Base-by-base conservation (phyloP, 805 yeast species). In the Suhomyces sp. region DNA sequence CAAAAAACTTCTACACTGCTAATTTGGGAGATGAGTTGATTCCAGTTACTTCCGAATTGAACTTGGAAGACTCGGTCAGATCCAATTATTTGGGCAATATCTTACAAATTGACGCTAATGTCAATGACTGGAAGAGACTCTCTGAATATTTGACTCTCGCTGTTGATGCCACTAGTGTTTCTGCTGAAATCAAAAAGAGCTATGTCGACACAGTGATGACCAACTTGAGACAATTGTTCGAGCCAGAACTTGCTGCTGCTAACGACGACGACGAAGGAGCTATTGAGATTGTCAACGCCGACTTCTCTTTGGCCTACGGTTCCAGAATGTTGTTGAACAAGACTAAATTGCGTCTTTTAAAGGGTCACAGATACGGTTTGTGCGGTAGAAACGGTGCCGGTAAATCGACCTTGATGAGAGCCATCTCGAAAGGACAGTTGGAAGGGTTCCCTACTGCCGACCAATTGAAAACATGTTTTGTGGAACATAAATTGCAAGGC, bases 351-450 rank as follows among this genome's bases (percentile, higher is more conserved):
- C 83, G 96, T 67, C 80, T 93, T 57, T 77, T 89, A 62, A 90
- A 92, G 76, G 98, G 98, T 64, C 97, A 90, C 74, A 84, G 99
- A 73, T 93, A 93, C 67, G 99, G 99, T 78, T 81, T 93, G 56
- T 90, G 97, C 80, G 99, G 99, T 69, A 82, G 97, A 75, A 93
- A 93, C 69, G 99, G 99, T 81, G 97, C 97, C 55, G 99, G 99
- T 78, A 93, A 93, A 73, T 91, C 97, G 12, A 93, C 99, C 13
- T 79, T 93, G 64, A 91, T 93, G 98, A 84, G 98, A 72, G 87
- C 98, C 29, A 94, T 93, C 64, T 90, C 97, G 51, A 90, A 90
- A 66, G 98, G 98, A 54, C 97, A 93, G 75, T 80, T 93, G 58
- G 98, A 93, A 75, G 98, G 98, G 4, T 93, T 94, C 85, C 99